Conservation (phyloP, 1,139 yeast genomes). For the Torulaspora globosa region DNA sequence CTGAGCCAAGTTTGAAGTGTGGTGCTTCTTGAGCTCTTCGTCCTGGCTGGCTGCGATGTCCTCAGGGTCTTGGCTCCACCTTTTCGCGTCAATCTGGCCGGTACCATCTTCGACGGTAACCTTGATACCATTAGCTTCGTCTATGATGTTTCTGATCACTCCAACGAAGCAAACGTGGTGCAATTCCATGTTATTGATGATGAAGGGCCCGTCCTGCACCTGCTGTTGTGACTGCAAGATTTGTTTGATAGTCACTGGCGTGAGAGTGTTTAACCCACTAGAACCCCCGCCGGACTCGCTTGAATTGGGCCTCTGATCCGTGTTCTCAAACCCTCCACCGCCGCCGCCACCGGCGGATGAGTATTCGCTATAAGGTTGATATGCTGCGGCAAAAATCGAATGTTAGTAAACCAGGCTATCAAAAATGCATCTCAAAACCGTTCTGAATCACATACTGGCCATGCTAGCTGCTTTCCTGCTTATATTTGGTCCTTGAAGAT, state of each 20-base stretch:
- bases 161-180: slow-evolving; percentile 64
- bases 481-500: neutral
- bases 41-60: slow-evolving; percentile 38
- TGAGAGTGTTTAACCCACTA: slow-evolving; percentile 40
- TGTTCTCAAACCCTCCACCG: slow-evolving; percentile 33
- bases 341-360: slow-evolving; percentile 33
- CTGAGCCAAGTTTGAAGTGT: slow-evolving; percentile 33
- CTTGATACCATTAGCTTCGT: slow-evolving; percentile 49
- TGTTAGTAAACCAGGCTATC: slow-evolving; percentile 9
- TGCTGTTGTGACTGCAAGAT: slow-evolving; percentile 59
- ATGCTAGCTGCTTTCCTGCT: slow-evolving; percentile 2
- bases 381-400: slow-evolving; percentile 16
- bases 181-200: slow-evolving; percentile 58
- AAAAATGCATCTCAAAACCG: neutral
- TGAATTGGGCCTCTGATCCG: slow-evolving; percentile 30
- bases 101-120: slow-evolving; percentile 82
- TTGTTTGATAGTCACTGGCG: slow-evolving; percentile 84
- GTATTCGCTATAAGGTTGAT: slow-evolving; percentile 36
- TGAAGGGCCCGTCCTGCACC: slow-evolving; percentile 75
- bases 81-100: slow-evolving; percentile 64
- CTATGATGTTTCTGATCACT: slow-evolving; percentile 55
- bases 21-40: slow-evolving; percentile 38
- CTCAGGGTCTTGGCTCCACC: slow-evolving; percentile 57
- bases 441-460: slow-evolving; percentile 18
- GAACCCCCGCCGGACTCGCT: slow-evolving; percentile 32